Conservation (phyloP, 1,284 basidiomycete species). For the Schizopora paradoxa region DNA sequence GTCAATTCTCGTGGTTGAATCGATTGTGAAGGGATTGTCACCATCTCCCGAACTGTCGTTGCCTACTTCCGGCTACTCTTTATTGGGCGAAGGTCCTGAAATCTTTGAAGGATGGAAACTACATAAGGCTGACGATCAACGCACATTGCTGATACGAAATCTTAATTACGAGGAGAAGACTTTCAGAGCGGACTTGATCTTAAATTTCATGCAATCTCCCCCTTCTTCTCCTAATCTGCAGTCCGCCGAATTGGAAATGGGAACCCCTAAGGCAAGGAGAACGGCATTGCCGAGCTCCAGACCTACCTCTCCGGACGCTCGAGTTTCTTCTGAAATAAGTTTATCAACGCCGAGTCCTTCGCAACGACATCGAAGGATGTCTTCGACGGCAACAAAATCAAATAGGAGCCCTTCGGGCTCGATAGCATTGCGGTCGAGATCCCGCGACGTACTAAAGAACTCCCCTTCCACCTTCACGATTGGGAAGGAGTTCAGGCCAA, state of each 20-base stretch:
- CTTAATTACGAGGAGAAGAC: slow-evolving; percentile 3
- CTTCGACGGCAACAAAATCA: slow-evolving; percentile 17
- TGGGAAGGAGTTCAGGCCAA: slow-evolving; percentile 35
- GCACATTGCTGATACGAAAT: slow-evolving; percentile 2
- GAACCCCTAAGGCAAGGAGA: slow-evolving; percentile 15
- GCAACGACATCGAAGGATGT: slow-evolving; percentile 19
- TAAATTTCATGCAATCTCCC: background rate
- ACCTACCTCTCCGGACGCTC: slow-evolving; percentile 12
- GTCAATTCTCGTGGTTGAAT: slow-evolving; percentile 66
- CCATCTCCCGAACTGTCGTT: slow-evolving; percentile 63
- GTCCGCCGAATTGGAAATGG: background rate
- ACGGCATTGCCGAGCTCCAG: slow-evolving; percentile 18
- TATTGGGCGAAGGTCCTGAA: too few species aligned
- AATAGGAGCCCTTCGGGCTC: slow-evolving; percentile 4
- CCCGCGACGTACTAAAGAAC: slow-evolving; percentile 30
- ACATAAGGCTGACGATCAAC: slow-evolving; percentile 1
- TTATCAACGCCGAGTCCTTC: slow-evolving; percentile 11
- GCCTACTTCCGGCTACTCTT: slow-evolving; percentile 55
- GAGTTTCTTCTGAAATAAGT: slow-evolving; percentile 4
- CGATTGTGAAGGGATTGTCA: slow-evolving; percentile 53
- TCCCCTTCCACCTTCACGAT: slow-evolving; percentile 50
- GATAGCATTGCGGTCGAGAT: slow-evolving; percentile 24
- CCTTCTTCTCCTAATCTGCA: background rate
- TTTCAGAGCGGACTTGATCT: slow-evolving; percentile 11
- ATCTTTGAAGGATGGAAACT: too few species aligned